Base-by-base conservation (phyloP, 805 yeast species). In the Millerago galiae region DNA sequence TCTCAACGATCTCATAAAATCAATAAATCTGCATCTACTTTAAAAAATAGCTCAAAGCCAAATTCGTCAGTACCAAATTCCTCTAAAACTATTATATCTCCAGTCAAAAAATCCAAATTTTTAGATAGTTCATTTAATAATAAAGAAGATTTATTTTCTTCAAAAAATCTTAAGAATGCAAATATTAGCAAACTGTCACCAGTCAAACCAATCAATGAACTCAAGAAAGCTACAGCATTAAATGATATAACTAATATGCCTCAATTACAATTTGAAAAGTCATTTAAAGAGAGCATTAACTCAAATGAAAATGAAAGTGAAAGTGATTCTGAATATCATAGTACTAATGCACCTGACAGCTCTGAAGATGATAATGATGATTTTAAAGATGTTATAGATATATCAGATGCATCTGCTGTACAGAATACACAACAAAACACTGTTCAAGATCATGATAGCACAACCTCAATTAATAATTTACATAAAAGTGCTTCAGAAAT, bases 91-190 rank as follows among this genome's bases (percentile, higher is more conserved):
- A 17, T 15, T 5, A 16, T 37, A 9, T 38, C 37, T 2, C 29
- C 41, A 8, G 21, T 48, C 2, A 31, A 43, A 17, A 52, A 46
- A 38, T 46, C 45, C 11, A 51, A 47, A 34, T 47, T 56, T 5
- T 33, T 56, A 31, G 59, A 56, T 29, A 51, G 55, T 25, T 56
- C 60, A 1, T 48, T 46, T 35, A 47, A 50, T 28, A 43, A 39
- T 9, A 45, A 29, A 29, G 16, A 51, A 11, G 58, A 47, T 21
- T 7, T 53, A 28, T 55, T 56, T 21, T 39, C 55, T 1, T 14
- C 40, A 1, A 49, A 48, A 26, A 48, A 47, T 9, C 13, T 46
- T 24, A 25, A 42, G 8, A 42, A 42, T 8, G 30, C 44, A 2
- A 41, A 46, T 10, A 17, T 52, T 9, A 17, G 26, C 4, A 8